A percentile compares a stretch with the other conserved stretches of the same genome.
phyloP scores from a whole-genome alignment of 2,329 filamentous ascomycete species.

The Penicillium sp. region DNA sequence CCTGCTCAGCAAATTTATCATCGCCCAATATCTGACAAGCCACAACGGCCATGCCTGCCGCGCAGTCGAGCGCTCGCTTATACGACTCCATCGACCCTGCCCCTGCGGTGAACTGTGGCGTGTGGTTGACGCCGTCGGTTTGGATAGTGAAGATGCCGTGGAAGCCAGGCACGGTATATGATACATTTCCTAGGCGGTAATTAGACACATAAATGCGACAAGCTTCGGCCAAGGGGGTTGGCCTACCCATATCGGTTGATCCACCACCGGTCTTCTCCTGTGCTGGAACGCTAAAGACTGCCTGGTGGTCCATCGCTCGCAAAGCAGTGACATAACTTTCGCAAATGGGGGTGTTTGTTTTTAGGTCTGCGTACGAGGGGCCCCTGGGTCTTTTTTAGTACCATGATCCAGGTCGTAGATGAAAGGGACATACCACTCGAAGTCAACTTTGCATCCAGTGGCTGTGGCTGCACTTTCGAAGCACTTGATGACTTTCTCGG shows the following conservation, averaged over 20 bases:
- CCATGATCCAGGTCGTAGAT: not conserved
- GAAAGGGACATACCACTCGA: slow-evolving; percentile 29
- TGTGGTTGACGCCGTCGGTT: slow-evolving; percentile 57
- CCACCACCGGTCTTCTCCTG: slow-evolving; percentile 27
- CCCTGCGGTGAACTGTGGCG: slow-evolving; percentile 57
- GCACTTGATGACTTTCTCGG: slow-evolving; percentile 34
- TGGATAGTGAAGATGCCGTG: slow-evolving; percentile 51
- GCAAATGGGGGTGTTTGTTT: slow-evolving; percentile 36
- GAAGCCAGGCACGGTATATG: slow-evolving; percentile 50
- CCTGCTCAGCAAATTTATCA: slow-evolving; percentile 31
- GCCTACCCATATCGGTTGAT: slow-evolving; percentile 36
- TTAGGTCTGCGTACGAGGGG: slow-evolving; percentile 35
- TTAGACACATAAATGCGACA: not conserved
- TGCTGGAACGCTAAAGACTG: slow-evolving; percentile 26
- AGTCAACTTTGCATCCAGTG: slow-evolving; percentile 37
- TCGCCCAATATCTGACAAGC: slow-evolving; percentile 36
- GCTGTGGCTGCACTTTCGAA: slow-evolving; percentile 39
- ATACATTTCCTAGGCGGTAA: slow-evolving; percentile 45
- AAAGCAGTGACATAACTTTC: slow-evolving; percentile 36
- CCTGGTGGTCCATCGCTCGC: slow-evolving; percentile 34
- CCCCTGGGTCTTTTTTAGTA: slow-evolving; percentile 25
- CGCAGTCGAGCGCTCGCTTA: slow-evolving; percentile 43
- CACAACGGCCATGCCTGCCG: slow-evolving; percentile 38
- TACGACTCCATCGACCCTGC: slow-evolving; percentile 57
- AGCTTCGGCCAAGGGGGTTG: not conserved